Evolutionary conservation across 2,329 filamentous ascomycete species (phyloP).

Genomic region (Botrytis paeoniae): DNA sequence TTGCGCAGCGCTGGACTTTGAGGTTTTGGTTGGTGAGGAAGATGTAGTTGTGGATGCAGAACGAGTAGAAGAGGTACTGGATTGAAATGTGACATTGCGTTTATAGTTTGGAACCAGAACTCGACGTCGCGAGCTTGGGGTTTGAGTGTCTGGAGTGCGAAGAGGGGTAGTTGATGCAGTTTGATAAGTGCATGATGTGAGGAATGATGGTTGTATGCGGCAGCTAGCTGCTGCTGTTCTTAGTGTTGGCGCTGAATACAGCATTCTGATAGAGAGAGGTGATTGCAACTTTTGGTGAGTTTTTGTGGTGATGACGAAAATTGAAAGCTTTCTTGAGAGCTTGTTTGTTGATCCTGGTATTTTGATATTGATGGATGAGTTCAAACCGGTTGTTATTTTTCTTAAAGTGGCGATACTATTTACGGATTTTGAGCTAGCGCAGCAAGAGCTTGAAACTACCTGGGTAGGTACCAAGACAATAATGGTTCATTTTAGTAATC

Average conservation of each 20-base stretch:
- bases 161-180: slow-evolving; percentile 28
- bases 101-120: slow-evolving; percentile 31
- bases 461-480: background rate
- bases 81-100: slow-evolving; percentile 34
- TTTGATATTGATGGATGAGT: background rate
- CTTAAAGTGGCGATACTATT: slow-evolving; percentile 9
- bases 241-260: slow-evolving; percentile 34
- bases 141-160: slow-evolving; percentile 18
- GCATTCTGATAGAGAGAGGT: slow-evolving; percentile 28
- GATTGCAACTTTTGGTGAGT: background rate
- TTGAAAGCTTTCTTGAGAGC: background rate
- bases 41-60: slow-evolving; percentile 28
- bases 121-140: slow-evolving; percentile 25
- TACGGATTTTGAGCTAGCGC: background rate
- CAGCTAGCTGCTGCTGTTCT: slow-evolving; percentile 36
- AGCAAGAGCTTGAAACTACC: background rate
- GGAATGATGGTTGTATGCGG: slow-evolving; percentile 34
- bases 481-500: background rate
- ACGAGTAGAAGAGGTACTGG: slow-evolving; percentile 19
- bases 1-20: slow-evolving; percentile 8
- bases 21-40: slow-evolving; percentile 15
- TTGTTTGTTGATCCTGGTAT: slow-evolving; percentile 8
- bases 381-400: background rate
- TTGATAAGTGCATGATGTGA: slow-evolving; percentile 32
- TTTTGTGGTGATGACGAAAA: slow-evolving; percentile 19